Conservation (phyloP, 2,329 filamentous ascomycete species). For the Ceratocystis eucalypticola region DNA sequence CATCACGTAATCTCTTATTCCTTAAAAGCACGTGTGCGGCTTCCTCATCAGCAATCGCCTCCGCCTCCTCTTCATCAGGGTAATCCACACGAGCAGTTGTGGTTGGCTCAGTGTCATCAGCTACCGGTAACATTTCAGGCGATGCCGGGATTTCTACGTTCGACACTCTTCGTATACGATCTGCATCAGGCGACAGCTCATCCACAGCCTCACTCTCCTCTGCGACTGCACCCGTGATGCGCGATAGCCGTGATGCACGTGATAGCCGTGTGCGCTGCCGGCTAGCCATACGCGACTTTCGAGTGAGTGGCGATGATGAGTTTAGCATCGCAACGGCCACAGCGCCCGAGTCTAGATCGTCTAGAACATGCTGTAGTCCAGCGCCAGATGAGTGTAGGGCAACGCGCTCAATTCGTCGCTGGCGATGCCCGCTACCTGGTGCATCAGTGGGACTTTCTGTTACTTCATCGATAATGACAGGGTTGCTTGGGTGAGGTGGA, state of each 20-base stretch:
- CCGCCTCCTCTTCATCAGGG: constrained; percentile 27
- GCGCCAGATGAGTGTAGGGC: constrained; percentile 30
- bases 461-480: constrained; percentile 30
- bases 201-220: constrained; percentile 22
- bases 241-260: constrained; percentile 11
- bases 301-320: constrained; percentile 31
- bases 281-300: constrained; percentile 26
- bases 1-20: constrained; percentile 25
- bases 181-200: constrained; percentile 27
- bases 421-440: constrained; percentile 40
- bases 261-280: constrained; percentile 7
- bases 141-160: constrained; percentile 20
- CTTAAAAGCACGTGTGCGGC: constrained; percentile 23
- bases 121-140: constrained; percentile 11
- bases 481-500: constrained; percentile 1
- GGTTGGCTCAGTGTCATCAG: constrained; percentile 20
- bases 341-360: constrained; percentile 23
- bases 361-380: constrained; percentile 32
- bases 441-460: constrained; percentile 41
- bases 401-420: constrained; percentile 29
- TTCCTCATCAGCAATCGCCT: constrained; percentile 32
- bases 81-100: constrained; percentile 21
- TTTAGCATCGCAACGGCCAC: constrained; percentile 22
- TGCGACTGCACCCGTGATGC: neutral
- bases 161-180: neutral